Percentiles rank a stretch among this genome's conserved stretches.
These are phyloP conservation scores for Penicillium crystallinum DNA, from an alignment of 495 filamentous ascomycete species.

Conservation along the genomic window DNA sequence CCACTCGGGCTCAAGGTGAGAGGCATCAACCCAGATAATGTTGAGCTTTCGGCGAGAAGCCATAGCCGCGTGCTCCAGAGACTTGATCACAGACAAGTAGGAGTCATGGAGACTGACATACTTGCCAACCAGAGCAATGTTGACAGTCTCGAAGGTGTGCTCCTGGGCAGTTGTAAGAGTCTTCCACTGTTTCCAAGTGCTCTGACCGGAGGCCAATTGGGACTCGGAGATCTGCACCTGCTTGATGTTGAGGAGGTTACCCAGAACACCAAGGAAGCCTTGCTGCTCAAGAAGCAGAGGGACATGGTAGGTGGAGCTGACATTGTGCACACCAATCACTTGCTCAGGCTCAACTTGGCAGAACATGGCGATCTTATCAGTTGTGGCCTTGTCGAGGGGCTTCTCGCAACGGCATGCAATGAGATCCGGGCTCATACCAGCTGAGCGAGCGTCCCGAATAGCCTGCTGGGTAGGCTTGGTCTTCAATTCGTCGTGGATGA, in stretches of 20 bases:
- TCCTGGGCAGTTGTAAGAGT: slow-evolving; percentile 59
- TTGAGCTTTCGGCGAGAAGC: slow-evolving; percentile 72
- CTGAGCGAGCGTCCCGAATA: slow-evolving; percentile 72
- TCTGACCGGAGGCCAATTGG: slow-evolving; percentile 41
- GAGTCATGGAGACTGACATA: slow-evolving; percentile 78
- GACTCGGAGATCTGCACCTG: slow-evolving; percentile 34
- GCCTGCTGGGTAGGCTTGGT: slow-evolving; percentile 94
- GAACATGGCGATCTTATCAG: slow-evolving; percentile 80
- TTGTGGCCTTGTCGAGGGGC: slow-evolving; percentile 65
- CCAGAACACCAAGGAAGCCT: slow-evolving; percentile 59
- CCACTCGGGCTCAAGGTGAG: slow-evolving; percentile 66
- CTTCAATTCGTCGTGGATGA: slow-evolving; percentile 68
- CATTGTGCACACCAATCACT: slow-evolving; percentile 80
- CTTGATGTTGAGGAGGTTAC: slow-evolving; percentile 24
- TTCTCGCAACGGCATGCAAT: slow-evolving; percentile 89
- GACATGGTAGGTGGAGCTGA: slow-evolving; percentile 85
- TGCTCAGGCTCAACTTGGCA: slow-evolving; percentile 79
- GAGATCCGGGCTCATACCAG: slow-evolving; percentile 81
- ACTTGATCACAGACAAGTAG: slow-evolving; percentile 77
- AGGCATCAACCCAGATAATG: slow-evolving; percentile 77
- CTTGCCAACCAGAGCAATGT: slow-evolving; percentile 88
- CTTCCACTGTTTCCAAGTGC: slow-evolving; percentile 72
- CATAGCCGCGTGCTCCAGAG: slow-evolving; percentile 90
- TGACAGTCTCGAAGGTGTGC: slow-evolving; percentile 58
- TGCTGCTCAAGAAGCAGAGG: slow-evolving; percentile 83